Base-by-base conservation (phyloP, 306 rosid species). In the Quercus alba region DNA sequence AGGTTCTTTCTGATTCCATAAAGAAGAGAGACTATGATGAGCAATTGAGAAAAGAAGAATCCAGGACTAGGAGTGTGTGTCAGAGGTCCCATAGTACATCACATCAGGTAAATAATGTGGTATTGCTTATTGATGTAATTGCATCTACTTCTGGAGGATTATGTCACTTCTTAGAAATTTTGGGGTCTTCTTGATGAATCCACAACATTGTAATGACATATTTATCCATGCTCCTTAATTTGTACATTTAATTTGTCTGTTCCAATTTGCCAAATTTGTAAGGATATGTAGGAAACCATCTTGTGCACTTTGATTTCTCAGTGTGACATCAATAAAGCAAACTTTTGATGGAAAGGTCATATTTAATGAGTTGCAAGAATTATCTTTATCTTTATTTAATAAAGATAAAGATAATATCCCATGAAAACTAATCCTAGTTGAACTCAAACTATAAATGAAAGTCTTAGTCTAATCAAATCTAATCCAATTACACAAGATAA, bases 21-120 rank as follows among this genome's bases (percentile, higher is more conserved):
- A 96, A 91, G 90, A 96, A 89, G 84, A 85, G 98, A 96, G n/a
- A n/a, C 80, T 96, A 96, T 86, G 99, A 96, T 75, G 98, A 93
- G 86, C 94, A 91, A 80, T 84, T 96, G 84, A 89, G 92, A 79
- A 96, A 90, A 92, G 99, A 96, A 81, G n/a, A n/a, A n/a, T 89
- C 84, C 58, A 89, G 82, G 94, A 90, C 94, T 56, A 90, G 75
- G 80, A 93, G 91, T 87, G 99, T 96, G 77, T 96, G 98, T 87
- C 97, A 91, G 85, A 89, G 81, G 84, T 89, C 96, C 72, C 80
- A 89, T 85, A 81, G 93, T 49, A 51, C 92, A 80, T 89, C 99
- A 69, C 78, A 77, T 70, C 91, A 87, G 98, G 98, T 93, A 82
- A 62, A 80, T 81, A 35, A 38, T 75, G 75, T 82, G 73, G 56